These are phyloP conservation scores for Coemansia sp. DNA, from an alignment of 192 early-diverging fungal genomes.

Conservation along the genomic window DNA sequence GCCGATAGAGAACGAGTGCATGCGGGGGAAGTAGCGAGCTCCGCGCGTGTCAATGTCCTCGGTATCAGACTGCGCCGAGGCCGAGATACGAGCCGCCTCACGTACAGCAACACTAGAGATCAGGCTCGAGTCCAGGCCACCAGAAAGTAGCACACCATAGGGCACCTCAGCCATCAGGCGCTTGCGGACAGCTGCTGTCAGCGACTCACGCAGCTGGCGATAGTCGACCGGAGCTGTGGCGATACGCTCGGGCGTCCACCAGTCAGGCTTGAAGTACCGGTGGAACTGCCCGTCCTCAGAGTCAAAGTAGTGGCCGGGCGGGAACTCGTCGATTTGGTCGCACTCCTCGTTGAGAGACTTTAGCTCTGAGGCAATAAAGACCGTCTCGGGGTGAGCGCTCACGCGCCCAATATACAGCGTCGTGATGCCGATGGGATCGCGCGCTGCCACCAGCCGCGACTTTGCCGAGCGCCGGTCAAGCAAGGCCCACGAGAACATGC, in stretches of 20 bases:
- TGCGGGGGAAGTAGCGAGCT: slow-evolving; percentile 74
- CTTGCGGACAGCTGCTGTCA: slow-evolving; percentile 90
- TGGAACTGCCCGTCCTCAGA: slow-evolving; percentile 72
- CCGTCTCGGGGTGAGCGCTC: slow-evolving; percentile 74
- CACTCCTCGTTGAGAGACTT: slow-evolving; percentile 97
- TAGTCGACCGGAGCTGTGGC: slow-evolving; percentile 55
- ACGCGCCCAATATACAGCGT: slow-evolving; percentile 95
- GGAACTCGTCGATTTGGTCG: slow-evolving; percentile 95
- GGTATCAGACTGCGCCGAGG: slow-evolving; percentile 44
- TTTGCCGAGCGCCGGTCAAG: slow-evolving; percentile 71
- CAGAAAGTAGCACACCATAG: slow-evolving; percentile 92
- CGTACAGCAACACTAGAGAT: slow-evolving; percentile 93
- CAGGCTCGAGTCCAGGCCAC: slow-evolving; percentile 93
- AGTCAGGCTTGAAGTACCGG: slow-evolving; percentile 87
- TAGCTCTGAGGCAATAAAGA: slow-evolving; percentile 94
- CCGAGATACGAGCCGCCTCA: slow-evolving; percentile 69
- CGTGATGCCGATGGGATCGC: slow-evolving; percentile 98
- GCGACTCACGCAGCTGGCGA: slow-evolving; percentile 68
- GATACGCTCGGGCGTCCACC: slow-evolving; percentile 66
- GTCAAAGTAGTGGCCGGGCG: slow-evolving; percentile 93
- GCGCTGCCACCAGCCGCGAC: slow-evolving; percentile 84
- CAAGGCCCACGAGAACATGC: slow-evolving; percentile 95
- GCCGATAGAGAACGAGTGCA: slow-evolving; percentile 98
- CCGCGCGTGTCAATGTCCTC: slow-evolving; percentile 67
- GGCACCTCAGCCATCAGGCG: slow-evolving; percentile 98